Percentiles rank a stretch among this genome's conserved stretches.
phyloP scores from a whole-genome alignment of 176 grass and related monocot genomes.

The Coix lacrymajobi region DNA sequence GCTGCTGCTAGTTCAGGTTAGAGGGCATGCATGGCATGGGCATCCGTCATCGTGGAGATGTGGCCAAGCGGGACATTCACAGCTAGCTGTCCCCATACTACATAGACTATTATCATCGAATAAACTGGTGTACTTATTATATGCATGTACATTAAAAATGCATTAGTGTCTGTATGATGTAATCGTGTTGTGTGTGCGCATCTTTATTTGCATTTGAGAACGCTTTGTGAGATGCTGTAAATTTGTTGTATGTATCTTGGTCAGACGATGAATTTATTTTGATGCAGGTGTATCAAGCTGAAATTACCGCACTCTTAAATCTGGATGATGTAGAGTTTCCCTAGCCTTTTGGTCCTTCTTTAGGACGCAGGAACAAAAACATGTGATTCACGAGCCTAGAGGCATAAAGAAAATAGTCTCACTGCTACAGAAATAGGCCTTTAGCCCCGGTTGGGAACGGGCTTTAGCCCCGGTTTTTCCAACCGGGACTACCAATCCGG shows the following conservation, averaged over 20 bases:
- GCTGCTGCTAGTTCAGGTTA: constrained; percentile 30
- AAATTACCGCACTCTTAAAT: neutral
- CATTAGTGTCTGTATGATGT: neutral
- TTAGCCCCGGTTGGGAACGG: too few species aligned
- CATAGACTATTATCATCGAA: neutral
- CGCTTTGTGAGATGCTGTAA: neutral
- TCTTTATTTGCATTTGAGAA: neutral
- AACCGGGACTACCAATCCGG: too few species aligned
- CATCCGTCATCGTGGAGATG: neutral
- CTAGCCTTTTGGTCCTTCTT: neutral
- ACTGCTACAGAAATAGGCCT: too few species aligned
- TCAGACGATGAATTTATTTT: neutral
- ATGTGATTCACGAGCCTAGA: too few species aligned
- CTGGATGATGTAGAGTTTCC: neutral
- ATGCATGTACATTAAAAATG: neutral
- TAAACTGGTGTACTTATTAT: constrained; percentile 2
- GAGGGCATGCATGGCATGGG: neutral
- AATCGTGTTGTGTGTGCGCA: neutral
- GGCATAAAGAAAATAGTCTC: too few species aligned
- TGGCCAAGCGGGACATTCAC: neutral
- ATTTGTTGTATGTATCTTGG: neutral
- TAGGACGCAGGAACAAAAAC: neutral
- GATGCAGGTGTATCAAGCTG: neutral
- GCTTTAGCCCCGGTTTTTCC: too few species aligned
- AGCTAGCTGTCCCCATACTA: neutral